phyloP scores from a whole-genome alignment of 805 yeast genomes.

The Vanderwaltozyma yarrowii region DNA sequence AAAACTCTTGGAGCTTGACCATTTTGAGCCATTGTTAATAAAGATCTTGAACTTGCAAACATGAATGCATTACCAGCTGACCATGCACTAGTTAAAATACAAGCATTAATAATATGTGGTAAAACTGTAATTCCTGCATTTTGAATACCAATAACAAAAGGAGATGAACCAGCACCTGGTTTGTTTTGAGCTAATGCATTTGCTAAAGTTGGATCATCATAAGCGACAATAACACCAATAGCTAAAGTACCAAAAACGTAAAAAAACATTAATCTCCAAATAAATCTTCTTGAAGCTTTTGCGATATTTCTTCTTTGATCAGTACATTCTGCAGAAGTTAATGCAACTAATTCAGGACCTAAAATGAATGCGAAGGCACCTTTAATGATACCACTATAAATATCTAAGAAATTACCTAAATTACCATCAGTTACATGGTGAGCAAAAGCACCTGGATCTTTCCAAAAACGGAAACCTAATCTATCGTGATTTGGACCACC shows the following conservation, averaged over 20 bases:
- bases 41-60: conserved; percentile 46
- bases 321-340: conserved; percentile 48
- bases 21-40: conserved; percentile 34
- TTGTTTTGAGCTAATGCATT: conserved; percentile 39
- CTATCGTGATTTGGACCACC: conserved; percentile 41
- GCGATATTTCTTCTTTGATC: conserved; percentile 52
- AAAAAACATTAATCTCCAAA: conserved; percentile 52
- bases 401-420: conserved; percentile 54
- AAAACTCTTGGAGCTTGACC: conserved; percentile 43
- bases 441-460: conserved; percentile 47
- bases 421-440: conserved; percentile 39
- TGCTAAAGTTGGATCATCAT: conserved; percentile 39
- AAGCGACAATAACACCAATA: conserved; percentile 51
- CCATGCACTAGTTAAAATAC: conserved; percentile 49
- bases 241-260: conserved; percentile 47
- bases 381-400: conserved; percentile 52
- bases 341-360: conserved; percentile 52
- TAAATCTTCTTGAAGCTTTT: conserved; percentile 49
- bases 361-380: conserved; percentile 58
- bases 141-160: conserved; percentile 55
- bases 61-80: conserved; percentile 41
- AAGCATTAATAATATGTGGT: conserved; percentile 53
- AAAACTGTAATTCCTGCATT: conserved; percentile 51
- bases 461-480: conserved; percentile 62
- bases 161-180: conserved; percentile 53